Conservation (phyloP, 306 rosid species). For the Cajanus cajan region DNA sequence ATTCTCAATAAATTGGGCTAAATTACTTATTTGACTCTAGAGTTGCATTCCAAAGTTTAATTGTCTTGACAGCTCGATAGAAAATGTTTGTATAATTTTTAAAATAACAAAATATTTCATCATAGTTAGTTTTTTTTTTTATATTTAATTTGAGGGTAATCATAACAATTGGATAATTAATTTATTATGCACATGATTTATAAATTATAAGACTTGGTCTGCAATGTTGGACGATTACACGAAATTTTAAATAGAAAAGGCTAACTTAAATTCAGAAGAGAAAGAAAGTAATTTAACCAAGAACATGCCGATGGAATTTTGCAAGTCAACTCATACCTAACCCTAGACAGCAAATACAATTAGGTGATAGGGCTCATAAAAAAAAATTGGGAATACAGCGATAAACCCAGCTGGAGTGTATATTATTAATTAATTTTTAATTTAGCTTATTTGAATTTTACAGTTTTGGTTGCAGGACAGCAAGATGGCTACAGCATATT, state of each 20-base stretch:
- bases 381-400: background rate
- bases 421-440: background rate
- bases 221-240: background rate
- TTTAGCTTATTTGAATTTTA: background rate
- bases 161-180: too few species aligned
- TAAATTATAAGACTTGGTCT: background rate
- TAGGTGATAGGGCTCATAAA: background rate
- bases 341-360: background rate
- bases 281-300: background rate
- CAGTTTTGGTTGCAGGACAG: background rate
- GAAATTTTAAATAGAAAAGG: background rate
- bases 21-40: too few species aligned
- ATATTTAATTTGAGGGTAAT: background rate
- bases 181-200: background rate
- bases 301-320: background rate
- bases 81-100: background rate
- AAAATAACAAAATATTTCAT: too few species aligned
- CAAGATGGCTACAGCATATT: background rate
- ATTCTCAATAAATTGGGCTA: too few species aligned
- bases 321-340: background rate
- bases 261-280: background rate
- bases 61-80: background rate
- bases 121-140: background rate
- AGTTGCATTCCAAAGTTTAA: background rate
- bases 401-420: background rate